Base-by-base conservation (phyloP, 345 rosid species). In the Hypericum perforatum region DNA sequence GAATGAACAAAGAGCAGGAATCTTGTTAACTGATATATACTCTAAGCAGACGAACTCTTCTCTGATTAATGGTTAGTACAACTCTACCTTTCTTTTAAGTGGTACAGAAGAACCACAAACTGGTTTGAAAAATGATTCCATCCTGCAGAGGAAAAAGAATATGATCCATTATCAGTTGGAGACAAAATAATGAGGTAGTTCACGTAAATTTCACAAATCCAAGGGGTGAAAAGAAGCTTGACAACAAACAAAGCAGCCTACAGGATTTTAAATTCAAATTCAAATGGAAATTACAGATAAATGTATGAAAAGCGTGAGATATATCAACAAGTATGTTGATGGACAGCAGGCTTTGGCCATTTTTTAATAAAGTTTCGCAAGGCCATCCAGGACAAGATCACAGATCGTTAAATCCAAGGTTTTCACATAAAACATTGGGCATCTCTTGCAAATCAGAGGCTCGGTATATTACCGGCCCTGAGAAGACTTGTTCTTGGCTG, bases 381-480 rank as follows among this genome's bases (percentile, higher is more conserved):
- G n/a, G n/a, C n/a, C n/a, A n/a, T n/a, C n/a, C n/a, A 45, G 5
- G 12, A 16, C 49, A 12, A 11, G 13, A 12, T 45, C n/a, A n/a
- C 49, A 41, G 9, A 40, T 12, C 32, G 36, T 45, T 22, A 41
- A 16, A 58, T 40, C 39, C 52, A 11, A 37, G 38, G 5, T 0
- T 29, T 42, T 43, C 43, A 5, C 43, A 36, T 12, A 37, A 40
- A 10, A 37, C 22, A 8, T 36, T 10, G 32, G 41, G 14, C 52
- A 56, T 44, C 53, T n/a, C n/a, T n/a, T n/a, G n/a, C n/a, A n/a
- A n/a, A n/a, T n/a, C n/a, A n/a, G n/a, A n/a, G n/a, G n/a, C n/a
- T n/a, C n/a, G n/a, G n/a, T n/a, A n/a, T 54, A 83, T 64, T 58
- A 92, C 98, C 87, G 74, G 54, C 94, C 98, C 78, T 92, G 97